Evolutionary conservation across 352 stramenopile species (phyloP).

Genomic region (Pythium pectinolyticum): DNA sequence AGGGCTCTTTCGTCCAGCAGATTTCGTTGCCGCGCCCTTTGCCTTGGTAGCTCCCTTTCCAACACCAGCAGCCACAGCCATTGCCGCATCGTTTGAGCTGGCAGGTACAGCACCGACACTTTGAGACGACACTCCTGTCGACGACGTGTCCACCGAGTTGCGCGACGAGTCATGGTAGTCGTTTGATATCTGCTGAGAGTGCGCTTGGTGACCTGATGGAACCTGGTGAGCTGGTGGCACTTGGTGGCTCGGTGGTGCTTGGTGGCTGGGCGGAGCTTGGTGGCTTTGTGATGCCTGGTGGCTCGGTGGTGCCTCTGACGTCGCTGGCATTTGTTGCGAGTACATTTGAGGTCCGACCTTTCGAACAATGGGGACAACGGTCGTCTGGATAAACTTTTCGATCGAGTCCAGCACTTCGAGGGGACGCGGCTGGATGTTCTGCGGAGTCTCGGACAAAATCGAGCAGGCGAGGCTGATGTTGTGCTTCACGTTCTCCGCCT

Average conservation of each 20-base stretch:
- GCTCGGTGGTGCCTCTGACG: background rate
- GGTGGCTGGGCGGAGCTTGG: no score
- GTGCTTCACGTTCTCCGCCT: conserved; percentile 79
- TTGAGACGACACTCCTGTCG: background rate
- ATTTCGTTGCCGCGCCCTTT: conserved; percentile 1
- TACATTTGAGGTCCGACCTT: conserved; percentile 43
- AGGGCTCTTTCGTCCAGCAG: conserved; percentile 25
- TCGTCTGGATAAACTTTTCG: conserved; percentile 78
- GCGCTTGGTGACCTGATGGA: no score
- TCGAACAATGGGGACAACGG: conserved; percentile 72
- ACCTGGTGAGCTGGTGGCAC: background rate
- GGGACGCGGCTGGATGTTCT: conserved; percentile 51
- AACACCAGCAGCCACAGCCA: background rate
- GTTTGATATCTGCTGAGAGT: background rate
- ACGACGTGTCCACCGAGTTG: conserved; percentile 1
- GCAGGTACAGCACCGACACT: background rate
- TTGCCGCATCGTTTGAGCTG: background rate
- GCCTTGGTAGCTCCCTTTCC: conserved; percentile 17
- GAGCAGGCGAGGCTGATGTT: conserved; percentile 76
- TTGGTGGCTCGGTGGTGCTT: conserved; percentile 1
- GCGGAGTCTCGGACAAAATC: conserved; percentile 53
- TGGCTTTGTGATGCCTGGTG: background rate
- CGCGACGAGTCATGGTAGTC: conserved; percentile 6
- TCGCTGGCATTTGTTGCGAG: conserved; percentile 3
- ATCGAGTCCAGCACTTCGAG: conserved; percentile 77